phyloP scores from a whole-genome alignment of 176 grass and related monocot genomes.

The Oryza rufipogon region DNA sequence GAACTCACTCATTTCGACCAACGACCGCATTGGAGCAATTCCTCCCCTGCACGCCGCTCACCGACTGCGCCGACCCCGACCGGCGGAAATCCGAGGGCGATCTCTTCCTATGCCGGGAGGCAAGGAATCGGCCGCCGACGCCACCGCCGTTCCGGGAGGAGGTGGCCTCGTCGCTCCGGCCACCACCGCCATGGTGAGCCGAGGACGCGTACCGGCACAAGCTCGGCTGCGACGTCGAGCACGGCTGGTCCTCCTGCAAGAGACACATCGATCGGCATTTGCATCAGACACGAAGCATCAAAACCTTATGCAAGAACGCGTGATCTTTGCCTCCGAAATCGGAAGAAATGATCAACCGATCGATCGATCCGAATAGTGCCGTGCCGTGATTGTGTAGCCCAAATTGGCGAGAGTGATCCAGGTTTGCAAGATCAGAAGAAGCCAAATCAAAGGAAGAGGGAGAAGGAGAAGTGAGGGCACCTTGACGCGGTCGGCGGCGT shows the following conservation, averaged over 20 bases:
- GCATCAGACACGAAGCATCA: conserved; percentile 15
- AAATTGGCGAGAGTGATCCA: neutral
- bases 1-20: conserved; percentile 44
- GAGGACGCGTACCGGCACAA: conserved; percentile 22
- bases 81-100: conserved; percentile 45
- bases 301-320: neutral
- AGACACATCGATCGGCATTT: conserved; percentile 27
- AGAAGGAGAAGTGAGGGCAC: neutral
- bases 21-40: conserved; percentile 45
- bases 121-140: conserved; percentile 10
- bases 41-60: neutral
- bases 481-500: conserved; percentile 40
- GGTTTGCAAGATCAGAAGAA: neutral
- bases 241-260: conserved; percentile 45
- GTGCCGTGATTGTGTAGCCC: neutral
- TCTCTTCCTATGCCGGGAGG: conserved; percentile 51
- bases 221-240: conserved; percentile 39
- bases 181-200: neutral
- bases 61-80: conserved; percentile 29
- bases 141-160: conserved; percentile 37
- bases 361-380: neutral
- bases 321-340: neutral
- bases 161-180: conserved; percentile 50
- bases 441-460: conserved; percentile 9
- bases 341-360: neutral